Conservation (phyloP, 1,284 basidiomycete species). For the Irpex sp. region DNA sequence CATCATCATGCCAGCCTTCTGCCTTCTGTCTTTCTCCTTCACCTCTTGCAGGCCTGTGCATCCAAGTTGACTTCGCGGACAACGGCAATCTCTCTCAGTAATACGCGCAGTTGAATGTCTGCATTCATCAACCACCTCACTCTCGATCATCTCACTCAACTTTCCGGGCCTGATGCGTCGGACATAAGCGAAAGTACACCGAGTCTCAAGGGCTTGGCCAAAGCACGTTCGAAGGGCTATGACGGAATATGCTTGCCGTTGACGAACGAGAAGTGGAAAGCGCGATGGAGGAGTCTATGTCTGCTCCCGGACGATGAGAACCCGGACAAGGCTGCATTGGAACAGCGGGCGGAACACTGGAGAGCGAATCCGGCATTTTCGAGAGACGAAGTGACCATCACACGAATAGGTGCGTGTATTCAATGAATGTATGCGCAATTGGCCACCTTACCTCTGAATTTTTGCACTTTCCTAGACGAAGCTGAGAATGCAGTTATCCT, state of each 20-base stretch:
- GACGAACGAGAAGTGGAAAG: constrained; percentile 82
- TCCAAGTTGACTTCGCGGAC: neutral
- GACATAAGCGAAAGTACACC: constrained; percentile 34
- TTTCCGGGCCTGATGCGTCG: constrained; percentile 16
- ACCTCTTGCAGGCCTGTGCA: neutral
- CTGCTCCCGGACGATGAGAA: constrained; percentile 52
- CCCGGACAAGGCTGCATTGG: constrained; percentile 48
- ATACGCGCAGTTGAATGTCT: constrained; percentile 21
- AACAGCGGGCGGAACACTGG: constrained; percentile 85
- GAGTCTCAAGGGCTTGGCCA: constrained; percentile 42
- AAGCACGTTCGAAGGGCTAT: constrained; percentile 54
- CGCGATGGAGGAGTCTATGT: constrained; percentile 88
- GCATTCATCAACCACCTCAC: constrained; percentile 29
- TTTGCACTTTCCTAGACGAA: constrained; percentile 58
- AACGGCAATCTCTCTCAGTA: neutral
- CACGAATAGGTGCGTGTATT: constrained; percentile 62
- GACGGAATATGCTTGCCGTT: constrained; percentile 75
- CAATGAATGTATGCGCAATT: neutral
- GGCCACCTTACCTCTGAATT: neutral
- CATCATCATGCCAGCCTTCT: neutral
- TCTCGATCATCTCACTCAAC: constrained; percentile 31
- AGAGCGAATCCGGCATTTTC: constrained; percentile 75
- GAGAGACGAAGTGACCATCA: constrained; percentile 85
- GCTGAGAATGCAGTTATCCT: constrained; percentile 74
- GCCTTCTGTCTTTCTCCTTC: neutral